Evolutionary conservation across 768 basidiomycete genomes (phyloP).

Genomic region (Podaxis sp.): DNA sequence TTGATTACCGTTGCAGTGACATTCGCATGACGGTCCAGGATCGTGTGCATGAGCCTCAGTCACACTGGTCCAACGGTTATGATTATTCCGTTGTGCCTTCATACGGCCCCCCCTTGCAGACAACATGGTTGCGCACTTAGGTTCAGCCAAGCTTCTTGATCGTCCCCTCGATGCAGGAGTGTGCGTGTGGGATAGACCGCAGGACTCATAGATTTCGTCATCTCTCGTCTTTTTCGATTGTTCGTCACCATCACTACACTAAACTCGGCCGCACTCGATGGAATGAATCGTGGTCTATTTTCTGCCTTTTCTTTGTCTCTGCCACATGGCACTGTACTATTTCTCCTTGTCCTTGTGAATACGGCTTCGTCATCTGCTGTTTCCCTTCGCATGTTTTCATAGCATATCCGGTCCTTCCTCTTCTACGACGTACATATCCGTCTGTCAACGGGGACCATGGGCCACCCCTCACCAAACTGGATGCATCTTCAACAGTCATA

Average conservation of each 20-base stretch:
- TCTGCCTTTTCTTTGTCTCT: slow-evolving; percentile 17
- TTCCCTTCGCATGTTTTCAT: slow-evolving; percentile 22
- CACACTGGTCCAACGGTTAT: slow-evolving; percentile 42
- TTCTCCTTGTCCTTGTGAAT: slow-evolving; percentile 27
- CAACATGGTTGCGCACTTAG: slow-evolving; percentile 16
- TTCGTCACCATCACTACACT: slow-evolving; percentile 20
- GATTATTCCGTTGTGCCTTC: slow-evolving; percentile 34
- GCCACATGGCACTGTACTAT: slow-evolving; percentile 26
- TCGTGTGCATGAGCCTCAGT: slow-evolving; percentile 32
- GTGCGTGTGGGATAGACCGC: slow-evolving; percentile 7
- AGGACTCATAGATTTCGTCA: slow-evolving; percentile 20
- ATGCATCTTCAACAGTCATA: slow-evolving; percentile 9
- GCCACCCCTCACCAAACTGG: background rate
- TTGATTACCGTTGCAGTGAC: slow-evolving; percentile 49
- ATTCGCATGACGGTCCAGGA: slow-evolving; percentile 39
- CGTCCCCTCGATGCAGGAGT: slow-evolving; percentile 16
- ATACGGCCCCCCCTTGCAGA: slow-evolving; percentile 35
- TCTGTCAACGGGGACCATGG: slow-evolving; percentile 9
- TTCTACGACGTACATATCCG: background rate
- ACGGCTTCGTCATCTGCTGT: slow-evolving; percentile 24
- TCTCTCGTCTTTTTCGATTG: slow-evolving; percentile 17
- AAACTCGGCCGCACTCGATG: slow-evolving; percentile 23
- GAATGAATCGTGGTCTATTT: slow-evolving; percentile 24
- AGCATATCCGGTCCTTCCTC: slow-evolving; percentile 21
- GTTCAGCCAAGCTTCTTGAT: slow-evolving; percentile 15